Evolutionary conservation across 495 filamentous ascomycete species (phyloP).

Genomic region (Penicillium pancosmium): DNA sequence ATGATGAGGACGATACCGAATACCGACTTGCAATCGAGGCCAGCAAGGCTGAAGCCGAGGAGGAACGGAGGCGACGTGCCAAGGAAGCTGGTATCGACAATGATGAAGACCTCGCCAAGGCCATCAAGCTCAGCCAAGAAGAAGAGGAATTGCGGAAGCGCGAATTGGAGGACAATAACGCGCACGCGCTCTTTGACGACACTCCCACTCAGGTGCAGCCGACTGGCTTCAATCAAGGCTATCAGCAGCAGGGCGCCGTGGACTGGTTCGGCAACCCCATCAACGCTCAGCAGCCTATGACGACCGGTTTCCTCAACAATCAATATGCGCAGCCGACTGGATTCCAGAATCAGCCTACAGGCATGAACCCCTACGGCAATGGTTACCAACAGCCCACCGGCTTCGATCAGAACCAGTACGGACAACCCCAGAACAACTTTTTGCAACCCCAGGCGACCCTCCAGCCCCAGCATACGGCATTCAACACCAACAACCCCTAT

Average conservation of each 20-base stretch:
- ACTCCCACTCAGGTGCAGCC: slow-evolving; percentile 73
- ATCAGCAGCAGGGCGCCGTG: slow-evolving; percentile 92
- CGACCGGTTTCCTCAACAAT: slow-evolving; percentile 82
- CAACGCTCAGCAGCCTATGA: slow-evolving; percentile 71
- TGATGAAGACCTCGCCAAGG: slow-evolving; percentile 89
- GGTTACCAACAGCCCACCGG: slow-evolving; percentile 66
- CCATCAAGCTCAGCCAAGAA: slow-evolving; percentile 94
- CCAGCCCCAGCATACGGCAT: slow-evolving; percentile 75
- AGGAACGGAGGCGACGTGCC: slow-evolving; percentile 74
- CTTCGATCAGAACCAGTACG: slow-evolving; percentile 61
- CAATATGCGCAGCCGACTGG: slow-evolving; percentile 76
- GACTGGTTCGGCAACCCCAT: slow-evolving; percentile 97
- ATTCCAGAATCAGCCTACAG: slow-evolving; percentile 65
- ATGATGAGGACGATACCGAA: slow-evolving; percentile 90
- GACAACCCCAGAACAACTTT: slow-evolving; percentile 54
- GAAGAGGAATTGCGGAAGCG: slow-evolving; percentile 86
- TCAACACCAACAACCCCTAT: slow-evolving; percentile 71
- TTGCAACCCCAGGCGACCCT: slow-evolving; percentile 53
- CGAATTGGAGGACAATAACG: slow-evolving; percentile 89
- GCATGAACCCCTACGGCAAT: slow-evolving; percentile 69
- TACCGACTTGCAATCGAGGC: slow-evolving; percentile 93
- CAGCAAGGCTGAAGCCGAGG: slow-evolving; percentile 93
- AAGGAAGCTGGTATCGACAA: slow-evolving; percentile 56
- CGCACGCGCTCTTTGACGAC: slow-evolving; percentile 85
- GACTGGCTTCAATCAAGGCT: slow-evolving; percentile 92